Percentiles rank a stretch among this genome's conserved stretches.
phyloP scores from a whole-genome alignment of 1,139 yeast genomes.

The Pichia sp. region DNA sequence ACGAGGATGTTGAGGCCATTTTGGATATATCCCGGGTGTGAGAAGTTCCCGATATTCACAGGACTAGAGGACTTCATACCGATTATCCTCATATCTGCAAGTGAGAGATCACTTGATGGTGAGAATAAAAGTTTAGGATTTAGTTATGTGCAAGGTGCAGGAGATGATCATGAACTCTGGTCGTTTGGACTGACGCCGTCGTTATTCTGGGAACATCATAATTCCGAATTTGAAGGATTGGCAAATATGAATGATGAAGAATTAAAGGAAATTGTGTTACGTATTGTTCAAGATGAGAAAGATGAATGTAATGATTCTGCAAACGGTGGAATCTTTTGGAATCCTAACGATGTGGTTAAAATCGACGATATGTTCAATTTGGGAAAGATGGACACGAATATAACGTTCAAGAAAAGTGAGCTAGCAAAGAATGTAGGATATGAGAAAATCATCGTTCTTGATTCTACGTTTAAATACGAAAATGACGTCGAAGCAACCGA shows the following conservation, averaged over 20 bases:
- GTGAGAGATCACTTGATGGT: slow-evolving; percentile 58
- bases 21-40: slow-evolving; percentile 66
- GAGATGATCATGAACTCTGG: slow-evolving; percentile 94
- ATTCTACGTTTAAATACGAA: slow-evolving; percentile 10
- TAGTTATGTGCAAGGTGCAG: slow-evolving; percentile 85
- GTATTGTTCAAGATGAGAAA: slow-evolving; percentile 5
- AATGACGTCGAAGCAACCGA: not conserved
- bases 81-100: slow-evolving; percentile 61
- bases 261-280: slow-evolving; percentile 33
- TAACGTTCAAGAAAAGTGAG: not conserved
- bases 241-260: slow-evolving; percentile 38
- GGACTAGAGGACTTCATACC: slow-evolving; percentile 35
- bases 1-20: slow-evolving; percentile 52
- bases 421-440: slow-evolving; percentile 9
- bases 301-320: not conserved
- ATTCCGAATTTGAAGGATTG: slow-evolving; percentile 34
- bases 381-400: slow-evolving; percentile 16
- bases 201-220: slow-evolving; percentile 55
- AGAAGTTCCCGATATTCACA: slow-evolving; percentile 2
- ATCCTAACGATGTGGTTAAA: not conserved
- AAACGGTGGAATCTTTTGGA: slow-evolving; percentile 6
- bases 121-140: slow-evolving; percentile 43
- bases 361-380: slow-evolving; percentile 16
- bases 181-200: slow-evolving; percentile 53
- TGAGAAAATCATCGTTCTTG: slow-evolving; percentile 20